A percentile compares a stretch with the other conserved stretches of the same genome.
phyloP scores from a whole-genome alignment of 768 basidiomycete species.

The Porpolomopsis calyptriformis region DNA sequence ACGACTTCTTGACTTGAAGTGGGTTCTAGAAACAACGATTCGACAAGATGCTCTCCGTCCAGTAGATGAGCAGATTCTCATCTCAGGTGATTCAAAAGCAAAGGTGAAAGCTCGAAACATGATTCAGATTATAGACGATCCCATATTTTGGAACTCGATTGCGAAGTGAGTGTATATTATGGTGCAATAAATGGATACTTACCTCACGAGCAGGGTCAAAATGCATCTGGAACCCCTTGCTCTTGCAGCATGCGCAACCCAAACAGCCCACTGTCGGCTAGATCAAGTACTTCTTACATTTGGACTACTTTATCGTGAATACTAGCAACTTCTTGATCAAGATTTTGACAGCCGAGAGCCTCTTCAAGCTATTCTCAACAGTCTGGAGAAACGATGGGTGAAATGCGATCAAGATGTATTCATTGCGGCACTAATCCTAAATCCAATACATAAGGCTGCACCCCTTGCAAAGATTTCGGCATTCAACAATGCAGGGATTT shows the following conservation, averaged over 20 bases:
- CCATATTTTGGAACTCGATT: conserved; percentile 22
- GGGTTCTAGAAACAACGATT: conserved; percentile 14
- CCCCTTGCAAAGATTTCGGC: neutral
- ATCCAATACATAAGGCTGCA: conserved; percentile 2
- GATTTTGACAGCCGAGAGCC: conserved; percentile 8
- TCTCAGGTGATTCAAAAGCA: conserved; percentile 18
- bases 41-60: conserved; percentile 11
- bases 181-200: conserved; percentile 6
- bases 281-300: conserved; percentile 24
- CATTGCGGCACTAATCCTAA: conserved; percentile 9
- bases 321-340: conserved; percentile 10
- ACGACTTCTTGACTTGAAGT: conserved; percentile 21
- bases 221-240: conserved; percentile 23
- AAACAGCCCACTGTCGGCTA: conserved; percentile 19
- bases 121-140: conserved; percentile 18
- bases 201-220: conserved; percentile 17
- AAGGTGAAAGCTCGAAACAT: conserved; percentile 19
- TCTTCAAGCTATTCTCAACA: conserved; percentile 21
- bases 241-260: conserved; percentile 20
- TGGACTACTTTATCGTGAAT: conserved; percentile 16
- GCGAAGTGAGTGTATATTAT: conserved; percentile 15
- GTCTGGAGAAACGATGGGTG: conserved; percentile 16
- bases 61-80: conserved; percentile 11
- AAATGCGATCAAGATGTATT: conserved; percentile 19
- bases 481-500: neutral